Percentiles rank a stretch among this genome's conserved stretches.
phyloP scores from a whole-genome alignment of 2,329 filamentous ascomycete species.

The Aspergillus fijiensis region DNA sequence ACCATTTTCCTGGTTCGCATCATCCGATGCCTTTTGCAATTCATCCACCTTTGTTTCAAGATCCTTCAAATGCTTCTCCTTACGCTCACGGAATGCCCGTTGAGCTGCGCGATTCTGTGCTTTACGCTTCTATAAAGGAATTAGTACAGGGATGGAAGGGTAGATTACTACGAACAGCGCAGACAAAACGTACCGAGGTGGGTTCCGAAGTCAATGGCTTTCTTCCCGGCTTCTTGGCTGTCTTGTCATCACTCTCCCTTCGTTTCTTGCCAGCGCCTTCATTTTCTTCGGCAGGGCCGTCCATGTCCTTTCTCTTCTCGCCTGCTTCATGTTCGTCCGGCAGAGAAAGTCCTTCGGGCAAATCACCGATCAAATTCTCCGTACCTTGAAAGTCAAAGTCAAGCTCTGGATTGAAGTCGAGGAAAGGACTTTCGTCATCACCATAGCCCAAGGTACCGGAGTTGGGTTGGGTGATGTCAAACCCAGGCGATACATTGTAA shows the following conservation, averaged over 20 bases:
- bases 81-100: slow-evolving; percentile 88
- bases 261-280: slow-evolving; percentile 67
- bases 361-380: slow-evolving; percentile 71
- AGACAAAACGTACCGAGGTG: slow-evolving; percentile 72
- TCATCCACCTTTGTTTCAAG: slow-evolving; percentile 58
- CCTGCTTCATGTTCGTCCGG: slow-evolving; percentile 54
- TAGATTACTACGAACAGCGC: neutral
- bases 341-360: slow-evolving; percentile 53
- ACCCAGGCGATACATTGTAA: slow-evolving; percentile 32
- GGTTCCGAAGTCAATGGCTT: slow-evolving; percentile 96
- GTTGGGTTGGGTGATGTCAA: slow-evolving; percentile 36
- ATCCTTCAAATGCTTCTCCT: slow-evolving; percentile 70
- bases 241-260: slow-evolving; percentile 78
- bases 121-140: slow-evolving; percentile 57
- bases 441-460: slow-evolving; percentile 52
- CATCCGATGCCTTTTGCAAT: slow-evolving; percentile 77
- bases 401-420: slow-evolving; percentile 79
- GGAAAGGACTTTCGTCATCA: slow-evolving; percentile 71
- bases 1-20: slow-evolving; percentile 80
- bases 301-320: slow-evolving; percentile 59
- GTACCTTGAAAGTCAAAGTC: slow-evolving; percentile 68
- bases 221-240: slow-evolving; percentile 90
- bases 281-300: slow-evolving; percentile 58
- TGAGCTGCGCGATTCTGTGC: slow-evolving; percentile 93
- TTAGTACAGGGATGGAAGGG: slow-evolving; percentile 22